Percentiles rank a stretch among this genome's conserved stretches.
These are phyloP conservation scores for Botrytis elliptica DNA, from an alignment of 2,329 filamentous ascomycete species.

Conservation along the genomic window DNA sequence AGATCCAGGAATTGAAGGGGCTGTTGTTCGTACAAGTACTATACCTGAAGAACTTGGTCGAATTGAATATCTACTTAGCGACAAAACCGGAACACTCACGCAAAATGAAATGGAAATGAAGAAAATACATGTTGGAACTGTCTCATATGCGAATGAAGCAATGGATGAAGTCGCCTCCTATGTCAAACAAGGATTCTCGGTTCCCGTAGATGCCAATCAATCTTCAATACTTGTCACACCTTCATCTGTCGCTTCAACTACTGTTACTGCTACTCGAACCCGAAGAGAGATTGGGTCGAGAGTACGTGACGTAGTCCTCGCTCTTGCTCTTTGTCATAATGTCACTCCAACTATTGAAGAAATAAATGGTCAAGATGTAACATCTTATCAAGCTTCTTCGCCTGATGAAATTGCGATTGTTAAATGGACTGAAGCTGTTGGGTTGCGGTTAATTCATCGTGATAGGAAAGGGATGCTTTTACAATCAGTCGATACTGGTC, in stretches of 20 bases:
- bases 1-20: constrained; percentile 84
- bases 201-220: constrained; percentile 47
- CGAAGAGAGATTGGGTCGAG: constrained; percentile 90
- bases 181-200: constrained; percentile 77
- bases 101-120: constrained; percentile 99
- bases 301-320: constrained; percentile 88
- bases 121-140: constrained; percentile 96
- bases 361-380: constrained; percentile 71
- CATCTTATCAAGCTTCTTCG: constrained; percentile 92
- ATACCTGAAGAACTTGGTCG: constrained; percentile 95
- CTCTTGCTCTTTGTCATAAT: constrained; percentile 92
- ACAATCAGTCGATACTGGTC: constrained; percentile 71
- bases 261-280: constrained; percentile 70
- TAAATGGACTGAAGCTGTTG: constrained; percentile 89
- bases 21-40: constrained; percentile 92
- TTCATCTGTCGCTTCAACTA: constrained; percentile 63
- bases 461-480: constrained; percentile 85
- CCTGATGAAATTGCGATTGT: constrained; percentile 99
- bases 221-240: constrained; percentile 66
- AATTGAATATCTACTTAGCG: constrained; percentile 93
- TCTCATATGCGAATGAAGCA: constrained; percentile 96
- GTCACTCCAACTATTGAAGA: constrained; percentile 90
- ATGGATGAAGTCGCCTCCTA: constrained; percentile 96
- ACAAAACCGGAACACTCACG: constrained; percentile 97
- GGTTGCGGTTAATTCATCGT: constrained; percentile 77